These are phyloP conservation scores for Colletotrichum orbiculare DNA, from an alignment of 2,329 filamentous ascomycete genomes.

Conservation along the genomic window DNA sequence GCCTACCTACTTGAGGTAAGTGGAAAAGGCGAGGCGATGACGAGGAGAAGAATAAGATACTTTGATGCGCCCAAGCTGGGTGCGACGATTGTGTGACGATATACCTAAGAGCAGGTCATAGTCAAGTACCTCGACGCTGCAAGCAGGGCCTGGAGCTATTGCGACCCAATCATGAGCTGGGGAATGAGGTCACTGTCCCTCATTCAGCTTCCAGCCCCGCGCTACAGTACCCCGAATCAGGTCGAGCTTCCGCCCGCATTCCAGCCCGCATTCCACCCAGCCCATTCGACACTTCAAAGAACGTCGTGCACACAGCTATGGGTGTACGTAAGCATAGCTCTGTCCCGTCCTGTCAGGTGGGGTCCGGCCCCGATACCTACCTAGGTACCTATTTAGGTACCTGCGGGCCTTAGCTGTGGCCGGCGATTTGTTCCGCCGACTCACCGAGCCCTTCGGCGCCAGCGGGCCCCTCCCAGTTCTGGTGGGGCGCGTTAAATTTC, in stretches of 20 bases:
- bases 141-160: slow-evolving; percentile 20
- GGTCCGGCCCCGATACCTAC: not conserved
- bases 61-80: not conserved
- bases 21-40: not conserved
- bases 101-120: not conserved
- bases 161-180: slow-evolving; percentile 26
- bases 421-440: slow-evolving; percentile 29
- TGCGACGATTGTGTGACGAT: not conserved
- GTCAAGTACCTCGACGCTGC: slow-evolving; percentile 31
- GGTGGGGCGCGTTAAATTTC: slow-evolving; percentile 37
- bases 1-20: not conserved
- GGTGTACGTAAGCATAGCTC: no score
- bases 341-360: not conserved
- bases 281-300: no score
- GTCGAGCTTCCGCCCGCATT: not conserved
- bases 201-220: slow-evolving; percentile 19
- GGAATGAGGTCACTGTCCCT: slow-evolving; percentile 31
- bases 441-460: slow-evolving; percentile 17
- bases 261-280: no score
- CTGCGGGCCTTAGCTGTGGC: not conserved
- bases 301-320: no score
- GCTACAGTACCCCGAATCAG: not conserved
- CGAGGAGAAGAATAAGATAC: slow-evolving; percentile 2
- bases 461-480: slow-evolving; percentile 12
- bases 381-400: no score